Conservation (phyloP, 345 rosid genomes). For the Eucalyptus coolabah region DNA sequence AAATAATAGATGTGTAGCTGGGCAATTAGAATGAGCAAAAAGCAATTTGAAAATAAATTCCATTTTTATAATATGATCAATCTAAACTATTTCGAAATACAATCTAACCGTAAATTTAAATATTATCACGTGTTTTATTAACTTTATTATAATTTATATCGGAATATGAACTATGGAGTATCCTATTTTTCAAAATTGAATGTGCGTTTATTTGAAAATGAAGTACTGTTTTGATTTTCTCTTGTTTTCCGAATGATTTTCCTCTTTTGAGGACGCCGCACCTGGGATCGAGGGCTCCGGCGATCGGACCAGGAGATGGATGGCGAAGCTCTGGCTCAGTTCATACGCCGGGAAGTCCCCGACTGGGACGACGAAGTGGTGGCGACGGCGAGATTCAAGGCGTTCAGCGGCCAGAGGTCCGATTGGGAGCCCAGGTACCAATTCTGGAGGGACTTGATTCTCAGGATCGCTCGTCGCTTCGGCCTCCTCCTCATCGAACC, state of each 20-base stretch:
- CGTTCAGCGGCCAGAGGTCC: slow-evolving; percentile 81
- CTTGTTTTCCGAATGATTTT: not conserved
- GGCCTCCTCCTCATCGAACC: slow-evolving; percentile 35
- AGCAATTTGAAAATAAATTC: not conserved
- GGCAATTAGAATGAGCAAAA: not conserved
- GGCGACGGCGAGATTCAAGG: slow-evolving; percentile 75
- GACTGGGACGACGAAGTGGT: slow-evolving; percentile 80
- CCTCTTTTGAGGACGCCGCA: not conserved
- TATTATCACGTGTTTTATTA: no score
- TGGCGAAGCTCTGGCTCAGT: slow-evolving; percentile 22
- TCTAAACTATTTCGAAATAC: not conserved
- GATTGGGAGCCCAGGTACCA: slow-evolving; percentile 73
- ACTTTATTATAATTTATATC: no score
- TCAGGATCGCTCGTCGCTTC: slow-evolving; percentile 42
- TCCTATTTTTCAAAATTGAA: not conserved
- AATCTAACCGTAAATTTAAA: not conserved
- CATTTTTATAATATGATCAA: not conserved
- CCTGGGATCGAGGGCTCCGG: not conserved
- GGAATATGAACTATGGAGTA: not conserved
- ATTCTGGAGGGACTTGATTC: slow-evolving; percentile 73
- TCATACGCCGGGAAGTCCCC: slow-evolving; percentile 47
- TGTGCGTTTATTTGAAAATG: not conserved
- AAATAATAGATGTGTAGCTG: rapidly evolving
- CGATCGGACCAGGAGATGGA: slow-evolving; percentile 16
- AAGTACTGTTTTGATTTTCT: not conserved